phyloP scores from a whole-genome alignment of 2,329 filamentous ascomycete genomes.

The Aureobasidium sp. region DNA sequence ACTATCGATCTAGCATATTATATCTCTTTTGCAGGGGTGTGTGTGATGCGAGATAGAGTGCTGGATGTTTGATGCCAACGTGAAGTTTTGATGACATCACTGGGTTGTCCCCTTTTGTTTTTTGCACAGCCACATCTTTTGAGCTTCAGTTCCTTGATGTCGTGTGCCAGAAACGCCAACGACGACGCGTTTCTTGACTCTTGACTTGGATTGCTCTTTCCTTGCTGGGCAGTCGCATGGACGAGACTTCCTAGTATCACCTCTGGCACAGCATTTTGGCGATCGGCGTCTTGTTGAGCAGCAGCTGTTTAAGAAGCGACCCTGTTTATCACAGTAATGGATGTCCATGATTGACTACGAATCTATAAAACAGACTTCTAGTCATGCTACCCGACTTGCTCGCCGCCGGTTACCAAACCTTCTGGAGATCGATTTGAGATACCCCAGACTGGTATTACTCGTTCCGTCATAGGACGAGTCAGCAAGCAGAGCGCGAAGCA shows the following conservation, averaged over 20 bases:
- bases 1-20: not conserved
- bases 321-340: not conserved
- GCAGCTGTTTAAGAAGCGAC: not conserved
- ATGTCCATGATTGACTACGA: not conserved
- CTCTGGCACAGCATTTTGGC: not conserved
- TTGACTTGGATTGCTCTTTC: not conserved
- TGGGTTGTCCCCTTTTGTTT: not conserved
- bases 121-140: not conserved
- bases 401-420: too few relatives aligned
- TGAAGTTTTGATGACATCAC: not conserved
- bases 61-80: not conserved
- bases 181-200: not conserved
- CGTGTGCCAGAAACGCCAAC: not conserved
- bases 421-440: not conserved
- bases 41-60: not conserved
- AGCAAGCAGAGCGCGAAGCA: not conserved
- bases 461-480: not conserved
- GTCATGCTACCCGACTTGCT: not conserved
- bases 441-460: not conserved
- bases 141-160: not conserved
- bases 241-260: not conserved
- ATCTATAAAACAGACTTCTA: not conserved
- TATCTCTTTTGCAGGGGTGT: not conserved
- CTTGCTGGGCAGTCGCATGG: not conserved
- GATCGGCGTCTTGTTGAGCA: too few relatives aligned